Evolutionary conservation across 2,329 filamentous ascomycete species (phyloP).

Genomic region (Pseudogymnoascus sp.): DNA sequence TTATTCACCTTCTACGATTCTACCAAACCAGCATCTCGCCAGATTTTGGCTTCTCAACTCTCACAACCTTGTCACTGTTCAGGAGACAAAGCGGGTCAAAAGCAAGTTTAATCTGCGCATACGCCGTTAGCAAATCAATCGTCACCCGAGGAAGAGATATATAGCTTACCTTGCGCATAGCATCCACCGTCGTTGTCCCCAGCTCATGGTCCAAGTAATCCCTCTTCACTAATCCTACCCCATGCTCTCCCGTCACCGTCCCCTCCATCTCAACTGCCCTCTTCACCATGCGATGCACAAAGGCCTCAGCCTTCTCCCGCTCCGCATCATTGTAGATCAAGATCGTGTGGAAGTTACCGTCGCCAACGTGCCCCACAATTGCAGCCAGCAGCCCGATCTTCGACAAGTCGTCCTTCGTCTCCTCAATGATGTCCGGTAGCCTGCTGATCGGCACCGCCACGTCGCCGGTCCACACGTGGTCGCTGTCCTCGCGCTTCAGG

Average conservation of each 20-base stretch:
- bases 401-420: conserved; percentile 58
- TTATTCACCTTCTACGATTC: neutral
- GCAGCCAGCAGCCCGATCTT: conserved; percentile 51
- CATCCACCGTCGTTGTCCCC: conserved; percentile 65
- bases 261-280: conserved; percentile 78
- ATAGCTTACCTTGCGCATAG: conserved; percentile 68
- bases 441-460: conserved; percentile 75
- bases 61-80: conserved; percentile 63
- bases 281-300: conserved; percentile 82
- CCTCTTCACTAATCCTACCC: conserved; percentile 75
- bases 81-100: conserved; percentile 65
- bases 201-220: conserved; percentile 77
- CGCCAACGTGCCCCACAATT: conserved; percentile 66
- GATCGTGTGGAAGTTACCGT: conserved; percentile 72
- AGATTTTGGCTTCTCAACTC: conserved; percentile 48
- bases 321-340: conserved; percentile 61
- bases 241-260: conserved; percentile 80
- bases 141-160: neutral
- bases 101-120: conserved; percentile 62
- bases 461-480: conserved; percentile 79
- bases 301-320: conserved; percentile 56
- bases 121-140: neutral
- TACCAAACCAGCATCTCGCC: conserved; percentile 43
- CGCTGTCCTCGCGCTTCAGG: conserved; percentile 49
- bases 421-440: conserved; percentile 68